A percentile compares a stretch with the other conserved stretches of the same genome.
Evolutionary conservation across 495 filamentous ascomycete genomes (phyloP).

Genomic region (Hypoxylon rickii): DNA sequence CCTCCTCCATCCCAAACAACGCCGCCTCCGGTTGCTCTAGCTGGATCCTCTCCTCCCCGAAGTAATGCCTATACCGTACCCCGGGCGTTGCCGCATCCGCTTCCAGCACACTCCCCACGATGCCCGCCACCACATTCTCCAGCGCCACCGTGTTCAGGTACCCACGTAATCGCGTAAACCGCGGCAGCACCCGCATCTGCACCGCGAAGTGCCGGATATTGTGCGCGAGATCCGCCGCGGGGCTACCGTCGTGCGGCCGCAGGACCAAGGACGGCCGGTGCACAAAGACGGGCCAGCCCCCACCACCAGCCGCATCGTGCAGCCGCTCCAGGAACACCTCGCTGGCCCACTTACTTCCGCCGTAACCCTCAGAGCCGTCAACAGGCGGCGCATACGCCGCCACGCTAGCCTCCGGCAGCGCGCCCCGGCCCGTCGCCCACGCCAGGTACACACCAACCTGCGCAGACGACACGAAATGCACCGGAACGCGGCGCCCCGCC

Average conservation of each 20-base stretch:
- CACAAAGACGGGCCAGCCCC: not conserved
- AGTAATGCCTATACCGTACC: not conserved
- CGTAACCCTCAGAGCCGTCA: conserved; percentile 50
- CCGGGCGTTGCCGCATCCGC: not conserved
- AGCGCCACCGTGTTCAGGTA: not conserved
- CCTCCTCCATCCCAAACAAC: not conserved
- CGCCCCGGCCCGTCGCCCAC: not conserved
- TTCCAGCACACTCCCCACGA: not conserved
- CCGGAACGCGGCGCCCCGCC: conserved; percentile 41
- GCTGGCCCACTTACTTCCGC: conserved; percentile 58
- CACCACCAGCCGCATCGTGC: not conserved
- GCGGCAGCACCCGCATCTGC: not conserved
- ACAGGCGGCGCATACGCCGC: conserved; percentile 16
- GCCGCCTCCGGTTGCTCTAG: not conserved
- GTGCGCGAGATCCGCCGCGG: not conserved
- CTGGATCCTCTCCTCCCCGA: not conserved
- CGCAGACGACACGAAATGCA: conserved; percentile 57
- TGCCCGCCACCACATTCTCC: not conserved
- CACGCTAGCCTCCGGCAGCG: conserved; percentile 31
- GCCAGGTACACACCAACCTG: not conserved
- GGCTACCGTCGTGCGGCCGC: not conserved
- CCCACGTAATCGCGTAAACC: not conserved
- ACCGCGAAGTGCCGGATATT: not conserved
- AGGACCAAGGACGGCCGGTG: not conserved
- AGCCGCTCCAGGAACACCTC: conserved; percentile 53